These are phyloP conservation scores for Ceratocystis huliohia DNA, from an alignment of 2,329 filamentous ascomycete species.

Conservation along the genomic window DNA sequence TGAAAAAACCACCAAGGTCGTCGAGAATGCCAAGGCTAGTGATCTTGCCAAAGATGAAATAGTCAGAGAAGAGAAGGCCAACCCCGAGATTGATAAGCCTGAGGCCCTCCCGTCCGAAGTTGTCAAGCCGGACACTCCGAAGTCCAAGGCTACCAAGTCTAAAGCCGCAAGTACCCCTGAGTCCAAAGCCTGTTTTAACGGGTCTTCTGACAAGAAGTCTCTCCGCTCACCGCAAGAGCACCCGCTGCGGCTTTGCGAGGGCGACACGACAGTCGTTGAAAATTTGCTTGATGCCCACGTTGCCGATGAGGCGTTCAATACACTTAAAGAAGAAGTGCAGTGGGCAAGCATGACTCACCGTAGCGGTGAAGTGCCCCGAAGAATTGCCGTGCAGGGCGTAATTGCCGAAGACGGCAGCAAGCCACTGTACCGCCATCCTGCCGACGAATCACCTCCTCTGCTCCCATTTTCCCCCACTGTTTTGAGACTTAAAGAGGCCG, in stretches of 20 bases:
- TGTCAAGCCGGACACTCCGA: not conserved
- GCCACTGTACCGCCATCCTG: slow-evolving; percentile 89
- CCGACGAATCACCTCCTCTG: slow-evolving; percentile 73
- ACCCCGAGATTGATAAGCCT: not conserved
- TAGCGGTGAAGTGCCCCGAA: slow-evolving; percentile 77
- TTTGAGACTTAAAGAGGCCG: slow-evolving; percentile 49
- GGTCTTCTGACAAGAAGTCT: not conserved
- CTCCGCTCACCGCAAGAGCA: not conserved
- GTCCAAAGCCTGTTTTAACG: not conserved
- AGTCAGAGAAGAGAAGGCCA: not conserved
- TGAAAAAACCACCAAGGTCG: too few relatives aligned
- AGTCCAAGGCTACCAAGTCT: not conserved
- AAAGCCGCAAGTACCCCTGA: not conserved
- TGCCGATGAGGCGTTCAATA: slow-evolving; percentile 51
- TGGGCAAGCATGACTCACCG: slow-evolving; percentile 93
- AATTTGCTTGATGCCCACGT: slow-evolving; percentile 51
- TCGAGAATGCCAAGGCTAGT: not conserved
- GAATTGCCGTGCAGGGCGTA: slow-evolving; percentile 78
- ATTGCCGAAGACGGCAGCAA: slow-evolving; percentile 56
- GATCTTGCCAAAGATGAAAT: not conserved
- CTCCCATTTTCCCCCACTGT: slow-evolving; percentile 65
- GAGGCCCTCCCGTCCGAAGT: not conserved
- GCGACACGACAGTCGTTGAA: slow-evolving; percentile 63
- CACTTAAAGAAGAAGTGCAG: slow-evolving; percentile 58
- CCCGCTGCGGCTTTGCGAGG: slow-evolving; percentile 49